Percentiles rank a stretch among this genome's conserved stretches.
These are phyloP conservation scores for Castanospermum australe DNA, from an alignment of 306 rosid species.

Conservation along the genomic window DNA sequence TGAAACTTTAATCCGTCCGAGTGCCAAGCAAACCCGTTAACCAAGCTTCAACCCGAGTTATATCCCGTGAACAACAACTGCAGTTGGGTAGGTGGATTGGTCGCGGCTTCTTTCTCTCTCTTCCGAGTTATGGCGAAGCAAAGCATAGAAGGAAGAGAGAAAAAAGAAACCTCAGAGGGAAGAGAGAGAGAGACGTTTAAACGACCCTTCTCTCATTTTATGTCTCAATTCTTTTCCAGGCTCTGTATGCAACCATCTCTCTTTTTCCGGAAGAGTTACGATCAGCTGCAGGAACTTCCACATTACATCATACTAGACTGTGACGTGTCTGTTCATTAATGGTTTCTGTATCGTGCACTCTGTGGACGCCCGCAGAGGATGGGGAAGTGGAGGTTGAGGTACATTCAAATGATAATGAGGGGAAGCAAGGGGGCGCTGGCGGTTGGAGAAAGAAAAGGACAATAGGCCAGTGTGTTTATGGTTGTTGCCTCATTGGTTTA, in stretches of 20 bases:
- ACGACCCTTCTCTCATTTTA: slow-evolving; percentile 32
- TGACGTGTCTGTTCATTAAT: neutral
- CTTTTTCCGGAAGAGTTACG: slow-evolving; percentile 13
- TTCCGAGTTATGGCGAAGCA: slow-evolving; percentile 32
- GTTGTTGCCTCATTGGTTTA: slow-evolving; percentile 29
- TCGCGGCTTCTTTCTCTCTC: slow-evolving; percentile 35
- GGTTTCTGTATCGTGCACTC: neutral
- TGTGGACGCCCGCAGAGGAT: neutral
- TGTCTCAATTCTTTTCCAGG: slow-evolving; percentile 2
- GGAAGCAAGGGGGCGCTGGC: slow-evolving; percentile 29
- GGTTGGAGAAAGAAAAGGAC: slow-evolving; percentile 46
- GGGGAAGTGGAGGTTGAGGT: neutral
- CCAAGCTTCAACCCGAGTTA: neutral
- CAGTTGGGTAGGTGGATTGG: neutral
- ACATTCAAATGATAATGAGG: neutral
- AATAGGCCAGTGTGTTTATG: slow-evolving; percentile 27
- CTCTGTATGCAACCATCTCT: neutral
- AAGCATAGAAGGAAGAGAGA: slow-evolving; percentile 47
- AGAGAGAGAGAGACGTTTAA: slow-evolving; percentile 40
- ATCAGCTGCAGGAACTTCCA: neutral
- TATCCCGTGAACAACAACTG: neutral
- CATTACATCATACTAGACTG: neutral
- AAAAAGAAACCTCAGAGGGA: slow-evolving; percentile 24
- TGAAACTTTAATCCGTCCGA: slow-evolving; percentile 17
- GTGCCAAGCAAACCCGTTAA: neutral